Conservation (phyloP, 805 yeast species). For the Starmerella scarabaei region DNA sequence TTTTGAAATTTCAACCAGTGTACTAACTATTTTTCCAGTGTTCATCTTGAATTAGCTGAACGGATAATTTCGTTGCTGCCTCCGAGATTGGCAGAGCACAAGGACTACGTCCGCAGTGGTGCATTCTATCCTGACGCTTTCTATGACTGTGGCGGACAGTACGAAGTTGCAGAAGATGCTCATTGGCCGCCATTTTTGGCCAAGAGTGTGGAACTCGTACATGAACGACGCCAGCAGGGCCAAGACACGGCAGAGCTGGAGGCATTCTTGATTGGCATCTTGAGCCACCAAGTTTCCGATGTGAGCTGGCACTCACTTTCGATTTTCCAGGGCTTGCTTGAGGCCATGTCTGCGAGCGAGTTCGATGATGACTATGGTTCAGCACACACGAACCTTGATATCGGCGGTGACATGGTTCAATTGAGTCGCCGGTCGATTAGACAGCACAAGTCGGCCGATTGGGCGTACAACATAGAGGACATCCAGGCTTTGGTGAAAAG, state of each 20-base stretch:
- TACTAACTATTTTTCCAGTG: slow-evolving; percentile 10
- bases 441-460: slow-evolving; percentile 18
- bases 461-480: slow-evolving; percentile 34
- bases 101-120: slow-evolving; percentile 39
- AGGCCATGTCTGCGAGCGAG: slow-evolving; percentile 39
- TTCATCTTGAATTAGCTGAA: slow-evolving; percentile 20
- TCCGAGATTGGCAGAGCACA: slow-evolving; percentile 23
- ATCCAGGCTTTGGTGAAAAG: slow-evolving; percentile 35
- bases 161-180: slow-evolving; percentile 44
- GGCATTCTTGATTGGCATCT: slow-evolving; percentile 45
- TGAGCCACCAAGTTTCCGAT: slow-evolving; percentile 52
- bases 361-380: slow-evolving; percentile 37
- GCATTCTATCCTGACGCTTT: slow-evolving; percentile 60
- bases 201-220: slow-evolving; percentile 35
- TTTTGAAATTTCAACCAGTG: not conserved
- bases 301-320: slow-evolving; percentile 56
- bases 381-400: slow-evolving; percentile 45
- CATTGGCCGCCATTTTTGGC: slow-evolving; percentile 61
- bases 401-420: slow-evolving; percentile 50
- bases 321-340: slow-evolving; percentile 42
- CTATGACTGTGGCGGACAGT: slow-evolving; percentile 42
- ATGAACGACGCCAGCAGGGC: slow-evolving; percentile 23
- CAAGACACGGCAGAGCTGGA: slow-evolving; percentile 26
- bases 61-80: slow-evolving; percentile 26
- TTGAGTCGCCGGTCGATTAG: slow-evolving; percentile 30